Base-by-base conservation (phyloP, 2,329 filamentous ascomycete genomes). In the Hypocrella siamensis region DNA sequence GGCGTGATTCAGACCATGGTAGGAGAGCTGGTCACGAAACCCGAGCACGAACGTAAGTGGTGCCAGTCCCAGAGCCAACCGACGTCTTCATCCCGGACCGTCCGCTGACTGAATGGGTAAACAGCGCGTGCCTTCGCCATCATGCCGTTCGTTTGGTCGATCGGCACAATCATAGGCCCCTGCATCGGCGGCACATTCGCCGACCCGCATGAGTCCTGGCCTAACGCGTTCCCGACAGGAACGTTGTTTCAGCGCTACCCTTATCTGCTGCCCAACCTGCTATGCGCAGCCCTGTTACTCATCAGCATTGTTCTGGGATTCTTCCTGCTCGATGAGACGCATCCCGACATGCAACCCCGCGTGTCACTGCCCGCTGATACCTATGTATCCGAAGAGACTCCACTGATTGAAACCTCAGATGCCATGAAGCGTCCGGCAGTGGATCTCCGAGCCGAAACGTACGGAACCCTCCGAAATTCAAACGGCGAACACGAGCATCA, bases 1-100 rank as follows among this genome's bases (percentile, higher is more conserved):
- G 85, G 81, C 18, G 81, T 90, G 22, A 83, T 90, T 41, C 79
- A 92, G 54, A 93, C 84, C 14, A 92, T 93, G 81, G 86, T 93
- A 11, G 83, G 79, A 18, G 86, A 94, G 53, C 54, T 93, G 34
- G 80, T 92, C 31, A 80, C 69, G 21, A 81, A 78, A 35, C 83
- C 81, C 11, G 79, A 86, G 45, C 82, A 92, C 55, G 84, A 93
- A 57, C 83, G 78, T 83, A 57, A 63, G 76, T 70, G 11, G 19
- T 18, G 10, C 15, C n/a, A n/a, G n/a, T n/a, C n/a, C n/a, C 11
- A 21, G 19, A 38, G 42, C 18, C 38, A n/a, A 30, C 26, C 9
- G n/a, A 21, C 5, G 25, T 5, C 9, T 12, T 30, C 9, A 10
- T 4, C 7, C 5, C n/a, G 26, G 27, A 15, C 17, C n/a, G 10